Base-by-base conservation (phyloP, 768 basidiomycete genomes). In the Tremella mesenterica region DNA sequence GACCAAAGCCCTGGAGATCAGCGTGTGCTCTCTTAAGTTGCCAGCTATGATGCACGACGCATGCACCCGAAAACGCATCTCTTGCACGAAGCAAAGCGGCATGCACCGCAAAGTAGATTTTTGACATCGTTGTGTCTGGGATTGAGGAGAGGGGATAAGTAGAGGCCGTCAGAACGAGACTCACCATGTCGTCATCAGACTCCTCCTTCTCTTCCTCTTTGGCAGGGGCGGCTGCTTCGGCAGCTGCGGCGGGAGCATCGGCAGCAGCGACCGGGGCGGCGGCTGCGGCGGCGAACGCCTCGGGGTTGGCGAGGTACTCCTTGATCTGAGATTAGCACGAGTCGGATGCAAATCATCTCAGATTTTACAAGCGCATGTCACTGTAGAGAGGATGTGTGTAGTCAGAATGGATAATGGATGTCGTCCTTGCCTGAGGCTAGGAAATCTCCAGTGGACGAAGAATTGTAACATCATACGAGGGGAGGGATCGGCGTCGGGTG, bases 261-360 rank as follows among this genome's bases (percentile, higher is more conserved):
- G 58, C 61, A 27, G 54, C 48, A 46, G 79, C 76, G 28, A 81
- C 78, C 39, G 80, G 81, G 50, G 78, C 79, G 47, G 87, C 79
- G 49, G 84, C 85, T 31, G 85, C 86, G 55, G 76, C 85, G 51
- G 86, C 90, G 67, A 93, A 99, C n/a, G 92, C 93, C 50, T 95
- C 91, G 46, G 95, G 93, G 81, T 97, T 95, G 72, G 85, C 95
- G 65, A 97, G 84, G 79, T 85, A 88, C 71, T 87, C 93, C 81
- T 95, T 96, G 76, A 86, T 82, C 89, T 92, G 63, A 20, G 12
- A 31, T 60, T 48, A 44, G 50, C 45, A 30, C 41, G 13, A 59
- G 53, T 44, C 48, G 41, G 26, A 30, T 12, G 56, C 44, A 50
- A 57, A 38, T 23, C 28, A 27, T 18, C 3, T 53, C 45, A 52